phyloP scores from a whole-genome alignment of 495 filamentous ascomycete species.

The Penicillium crystallinum region DNA sequence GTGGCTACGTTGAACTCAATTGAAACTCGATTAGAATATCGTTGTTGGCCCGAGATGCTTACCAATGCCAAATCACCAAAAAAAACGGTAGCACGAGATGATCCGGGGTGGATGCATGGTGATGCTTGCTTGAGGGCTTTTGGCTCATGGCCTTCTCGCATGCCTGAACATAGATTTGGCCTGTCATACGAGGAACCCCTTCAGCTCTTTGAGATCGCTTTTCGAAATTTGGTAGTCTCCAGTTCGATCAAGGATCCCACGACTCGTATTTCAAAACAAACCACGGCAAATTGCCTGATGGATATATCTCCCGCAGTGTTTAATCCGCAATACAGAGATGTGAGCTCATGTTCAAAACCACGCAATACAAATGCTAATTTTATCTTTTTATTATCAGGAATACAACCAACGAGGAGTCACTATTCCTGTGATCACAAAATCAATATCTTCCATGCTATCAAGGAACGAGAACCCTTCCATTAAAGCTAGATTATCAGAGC shows the following conservation, averaged over 20 bases:
- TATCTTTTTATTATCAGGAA: constrained; percentile 20
- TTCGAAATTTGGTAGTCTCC: constrained; percentile 23
- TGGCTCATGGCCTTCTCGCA: background rate
- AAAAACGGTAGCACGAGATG: background rate
- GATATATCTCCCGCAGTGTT: constrained; percentile 33
- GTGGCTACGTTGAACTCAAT: constrained; percentile 19
- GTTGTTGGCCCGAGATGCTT: background rate
- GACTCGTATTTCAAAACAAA: constrained; percentile 5
- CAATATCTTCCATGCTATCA: constrained; percentile 27
- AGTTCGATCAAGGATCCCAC: background rate
- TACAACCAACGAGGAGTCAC: constrained; percentile 35
- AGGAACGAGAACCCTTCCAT: constrained; percentile 11
- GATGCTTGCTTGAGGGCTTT: background rate
- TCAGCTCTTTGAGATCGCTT: constrained; percentile 22
- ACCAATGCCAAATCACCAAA: no score
- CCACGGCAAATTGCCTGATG: constrained; percentile 17
- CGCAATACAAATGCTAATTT: constrained; percentile 1
- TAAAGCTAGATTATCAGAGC: constrained; percentile 3
- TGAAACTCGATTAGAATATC: constrained; percentile 18
- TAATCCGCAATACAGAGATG: constrained; percentile 32
- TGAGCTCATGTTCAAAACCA: constrained; percentile 2
- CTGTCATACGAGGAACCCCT: background rate
- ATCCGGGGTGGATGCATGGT: background rate
- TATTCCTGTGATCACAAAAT: constrained; percentile 32
- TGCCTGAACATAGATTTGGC: background rate